phyloP scores from a whole-genome alignment of 2,329 filamentous ascomycete genomes.

The Colletotrichum costaricense region DNA sequence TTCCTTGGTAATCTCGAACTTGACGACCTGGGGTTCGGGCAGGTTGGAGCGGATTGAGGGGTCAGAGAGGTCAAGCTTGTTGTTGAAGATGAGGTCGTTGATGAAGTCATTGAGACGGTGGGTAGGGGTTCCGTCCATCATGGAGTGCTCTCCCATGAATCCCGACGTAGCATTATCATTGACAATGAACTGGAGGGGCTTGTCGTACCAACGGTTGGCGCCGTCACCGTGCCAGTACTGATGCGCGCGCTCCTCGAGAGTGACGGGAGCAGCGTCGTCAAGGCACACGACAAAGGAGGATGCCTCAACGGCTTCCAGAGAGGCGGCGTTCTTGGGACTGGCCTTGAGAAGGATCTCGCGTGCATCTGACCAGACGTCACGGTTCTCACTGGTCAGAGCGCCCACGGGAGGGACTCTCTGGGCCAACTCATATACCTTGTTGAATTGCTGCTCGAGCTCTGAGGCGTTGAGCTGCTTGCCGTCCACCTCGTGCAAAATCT shows the following conservation, averaged over 20 bases:
- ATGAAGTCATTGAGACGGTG: conserved; percentile 96
- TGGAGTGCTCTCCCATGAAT: conserved; percentile 98
- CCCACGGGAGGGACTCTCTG: conserved; percentile 81
- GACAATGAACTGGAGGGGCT: conserved; percentile 96
- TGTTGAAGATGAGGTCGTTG: conserved; percentile 91
- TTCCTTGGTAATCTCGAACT: conserved; percentile 81
- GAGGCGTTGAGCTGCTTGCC: conserved; percentile 88
- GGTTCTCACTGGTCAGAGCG: conserved; percentile 89
- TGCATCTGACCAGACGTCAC: conserved; percentile 91
- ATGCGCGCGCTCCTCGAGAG: conserved; percentile 92
- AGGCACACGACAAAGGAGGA: conserved; percentile 93
- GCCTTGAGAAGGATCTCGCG: conserved; percentile 80
- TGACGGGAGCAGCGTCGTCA: conserved; percentile 90
- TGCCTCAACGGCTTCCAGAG: conserved; percentile 85
- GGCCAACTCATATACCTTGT: conserved; percentile 81
- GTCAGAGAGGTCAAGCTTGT: conserved; percentile 91
- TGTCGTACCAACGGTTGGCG: conserved; percentile 96
- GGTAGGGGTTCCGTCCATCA: conserved; percentile 99
- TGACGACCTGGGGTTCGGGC: conserved; percentile 80
- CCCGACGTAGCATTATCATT: conserved; percentile 98
- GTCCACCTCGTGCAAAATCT: conserved; percentile 82
- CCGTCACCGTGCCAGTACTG: conserved; percentile 99
- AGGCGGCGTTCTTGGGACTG: conserved; percentile 81
- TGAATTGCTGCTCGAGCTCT: conserved; percentile 92
- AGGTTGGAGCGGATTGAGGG: conserved; percentile 83